Base-by-base conservation (phyloP, 1,139 yeast genomes). In the Candida tetrigidarum region DNA sequence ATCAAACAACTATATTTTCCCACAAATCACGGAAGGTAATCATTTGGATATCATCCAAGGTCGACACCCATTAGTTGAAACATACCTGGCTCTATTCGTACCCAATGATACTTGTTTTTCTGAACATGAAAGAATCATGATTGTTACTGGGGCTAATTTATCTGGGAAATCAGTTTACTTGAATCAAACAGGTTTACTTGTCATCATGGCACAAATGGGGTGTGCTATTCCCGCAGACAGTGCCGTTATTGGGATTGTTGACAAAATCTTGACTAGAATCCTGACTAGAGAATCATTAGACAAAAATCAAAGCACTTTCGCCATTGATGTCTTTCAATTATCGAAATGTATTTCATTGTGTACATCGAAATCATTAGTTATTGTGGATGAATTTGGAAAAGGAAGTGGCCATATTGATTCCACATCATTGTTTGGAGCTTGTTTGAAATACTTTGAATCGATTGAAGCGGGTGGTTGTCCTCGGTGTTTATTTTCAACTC, bases 301-400 rank as follows among this genome's bases (percentile, higher is more conserved):
- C 15, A 68, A 64, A 42, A 61, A 62, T 18, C 69, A 71, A 46
- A 75, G 81, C 46, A 68, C 81, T 0, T 78, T 78, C 49, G 65
- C 74, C 51, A 62, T 66, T 16, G 83, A 78, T 49, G 58, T 72
- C 40, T 65, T 64, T 37, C 80, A 76, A 51, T 63, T 76, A 54
- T 62, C 75, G n/a, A 66, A 69, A 43, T 69, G 73, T 22, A 46
- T 75, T 16, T 52, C 64, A 2, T 49, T 71, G 43, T 59, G 64
- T 30, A 69, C 77, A 0, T 55, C 59, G 0, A 62, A 54, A 37
- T 73, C 78, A 6, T 50, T 78, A 18, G 45, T 78, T 2, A 52
- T 78, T 6, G 62, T 78, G 18, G 82, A 78, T 56, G 83, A 78
- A 50, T 76, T 74, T 58, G 83, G 82, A 0, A 72, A 76, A 43